Evolutionary conservation across 768 basidiomycete species (phyloP).

Genomic region (Mycena latifolia): DNA sequence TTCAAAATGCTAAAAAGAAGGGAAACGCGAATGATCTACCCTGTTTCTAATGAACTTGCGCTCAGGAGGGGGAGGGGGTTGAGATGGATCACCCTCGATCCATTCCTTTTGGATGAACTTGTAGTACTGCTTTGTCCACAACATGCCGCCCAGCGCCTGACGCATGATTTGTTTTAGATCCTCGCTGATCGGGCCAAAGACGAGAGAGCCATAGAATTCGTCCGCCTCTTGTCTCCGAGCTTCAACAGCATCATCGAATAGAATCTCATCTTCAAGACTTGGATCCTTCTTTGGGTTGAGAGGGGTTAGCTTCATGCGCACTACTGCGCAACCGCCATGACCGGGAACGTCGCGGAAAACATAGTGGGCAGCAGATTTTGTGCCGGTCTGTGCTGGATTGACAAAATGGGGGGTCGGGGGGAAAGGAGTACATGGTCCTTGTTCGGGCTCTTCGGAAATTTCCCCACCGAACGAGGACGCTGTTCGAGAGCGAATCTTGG

Average conservation of each 20-base stretch:
- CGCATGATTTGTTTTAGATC: constrained; percentile 97
- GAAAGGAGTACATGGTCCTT: constrained; percentile 73
- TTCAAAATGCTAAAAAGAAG: constrained; percentile 7
- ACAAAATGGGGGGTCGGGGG: constrained; percentile 71
- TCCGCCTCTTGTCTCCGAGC: constrained; percentile 94
- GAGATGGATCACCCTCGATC: constrained; percentile 95
- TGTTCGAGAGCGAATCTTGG: constrained; percentile 63
- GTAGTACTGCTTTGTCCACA: constrained; percentile 99
- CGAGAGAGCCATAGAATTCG: constrained; percentile 91
- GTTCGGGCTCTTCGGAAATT: constrained; percentile 55
- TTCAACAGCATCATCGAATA: constrained; percentile 91
- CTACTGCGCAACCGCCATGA: constrained; percentile 94
- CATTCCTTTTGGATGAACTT: constrained; percentile 97
- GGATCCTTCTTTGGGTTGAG: constrained; percentile 78
- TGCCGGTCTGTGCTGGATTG: constrained; percentile 89
- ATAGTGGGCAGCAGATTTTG: constrained; percentile 96
- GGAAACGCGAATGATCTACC: constrained; percentile 54
- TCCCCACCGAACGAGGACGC: constrained; percentile 58
- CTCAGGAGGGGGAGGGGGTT: constrained; percentile 93
- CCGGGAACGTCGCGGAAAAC: constrained; percentile 88
- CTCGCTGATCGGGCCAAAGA: constrained; percentile 87
- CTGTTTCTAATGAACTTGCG: constrained; percentile 88
- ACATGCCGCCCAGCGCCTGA: constrained; percentile 96
- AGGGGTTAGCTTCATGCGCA: constrained; percentile 93
- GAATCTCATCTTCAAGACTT: constrained; percentile 87